Base-by-base conservation (phyloP, 768 basidiomycete genomes). In the Sarcodon aspratus region DNA sequence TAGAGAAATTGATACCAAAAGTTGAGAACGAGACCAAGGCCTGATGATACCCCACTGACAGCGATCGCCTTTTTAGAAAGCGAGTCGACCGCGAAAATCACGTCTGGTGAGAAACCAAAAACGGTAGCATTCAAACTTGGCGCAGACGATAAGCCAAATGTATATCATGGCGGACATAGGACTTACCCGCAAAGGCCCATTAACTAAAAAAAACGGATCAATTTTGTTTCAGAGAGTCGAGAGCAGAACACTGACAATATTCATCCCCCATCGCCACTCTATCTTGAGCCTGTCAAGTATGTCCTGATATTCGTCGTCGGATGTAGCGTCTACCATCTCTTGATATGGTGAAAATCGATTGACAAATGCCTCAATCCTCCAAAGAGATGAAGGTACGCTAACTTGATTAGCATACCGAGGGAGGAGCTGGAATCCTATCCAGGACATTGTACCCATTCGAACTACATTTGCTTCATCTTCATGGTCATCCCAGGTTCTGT, bases 1-100 rank as follows among this genome's bases (percentile, higher is more conserved):
- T 86, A 88, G 2, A 69, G 66, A 5, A 87, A 62, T 17, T 85
- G 60, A 61, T 85, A 79, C 80, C 81, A 86, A 0, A 76, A 73
- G 45, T 78, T 76, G 48, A 73, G 71, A 6, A 75, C 64, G 46
- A 85, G 73, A 1, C 85, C 85, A 13, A 86, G 68, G 0, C 79
- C 83, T 0, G 82, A 78, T 6, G 77, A 66, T 12, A 80, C 64
- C 34, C 75, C 76, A 21, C 76, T 78, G 1, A 78, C 63, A 0
- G 79, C 78, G 18, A 86, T 73, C 0, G 78, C 72, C 40, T 63
- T 63, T 33, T 65, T 65, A 3, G 81, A 73, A 18, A 75, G 59
- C 0, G 63, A 54, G 40, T 71, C 65, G 33, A 86, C 66, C 0
- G 52, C 52, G 61, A 85, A 80, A 1, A 79, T 52, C 1, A 76